These are phyloP conservation scores for Blastocrithidia nonstop DNA, from an alignment of 208 protist genomes.

Conservation along the genomic window DNA sequence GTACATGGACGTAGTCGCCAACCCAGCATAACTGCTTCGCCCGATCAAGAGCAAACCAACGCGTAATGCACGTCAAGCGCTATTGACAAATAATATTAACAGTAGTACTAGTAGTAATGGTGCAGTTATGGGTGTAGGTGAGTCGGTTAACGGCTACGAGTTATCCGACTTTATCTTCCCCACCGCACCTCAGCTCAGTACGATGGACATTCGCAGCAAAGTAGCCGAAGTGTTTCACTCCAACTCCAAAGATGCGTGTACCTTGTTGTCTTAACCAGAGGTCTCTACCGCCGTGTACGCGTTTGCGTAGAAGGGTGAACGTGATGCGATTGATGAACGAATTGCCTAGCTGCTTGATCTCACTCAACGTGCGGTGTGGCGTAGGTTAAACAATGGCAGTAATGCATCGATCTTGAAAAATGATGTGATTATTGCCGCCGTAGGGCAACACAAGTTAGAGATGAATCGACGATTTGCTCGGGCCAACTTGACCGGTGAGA, in stretches of 20 bases:
- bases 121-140: constrained; percentile 2
- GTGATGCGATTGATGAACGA: constrained; percentile 69
- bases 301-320: constrained; percentile 77
- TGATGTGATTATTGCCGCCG: constrained; percentile 28
- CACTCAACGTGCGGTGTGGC: constrained; percentile 61
- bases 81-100: neutral
- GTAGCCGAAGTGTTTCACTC: constrained; percentile 76
- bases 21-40: constrained; percentile 61
- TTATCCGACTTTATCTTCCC: constrained; percentile 15
- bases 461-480: constrained; percentile 58
- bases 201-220: constrained; percentile 70
- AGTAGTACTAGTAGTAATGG: neutral
- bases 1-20: constrained; percentile 79
- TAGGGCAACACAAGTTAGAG: constrained; percentile 44
- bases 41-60: constrained; percentile 4
- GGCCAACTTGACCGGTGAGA: constrained; percentile 11
- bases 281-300: constrained; percentile 78
- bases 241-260: constrained; percentile 53
- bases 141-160: neutral
- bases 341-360: constrained; percentile 53
- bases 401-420: constrained; percentile 41
- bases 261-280: constrained; percentile 66
- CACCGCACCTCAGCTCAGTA: constrained; percentile 24
- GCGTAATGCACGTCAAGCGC: neutral
- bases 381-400: constrained; percentile 32